Evolutionary conservation across 148 eudicot genomes (phyloP), one percentile per base, ranked within the genome.

Genomic region (Hydrangea macrophylla): DNA sequence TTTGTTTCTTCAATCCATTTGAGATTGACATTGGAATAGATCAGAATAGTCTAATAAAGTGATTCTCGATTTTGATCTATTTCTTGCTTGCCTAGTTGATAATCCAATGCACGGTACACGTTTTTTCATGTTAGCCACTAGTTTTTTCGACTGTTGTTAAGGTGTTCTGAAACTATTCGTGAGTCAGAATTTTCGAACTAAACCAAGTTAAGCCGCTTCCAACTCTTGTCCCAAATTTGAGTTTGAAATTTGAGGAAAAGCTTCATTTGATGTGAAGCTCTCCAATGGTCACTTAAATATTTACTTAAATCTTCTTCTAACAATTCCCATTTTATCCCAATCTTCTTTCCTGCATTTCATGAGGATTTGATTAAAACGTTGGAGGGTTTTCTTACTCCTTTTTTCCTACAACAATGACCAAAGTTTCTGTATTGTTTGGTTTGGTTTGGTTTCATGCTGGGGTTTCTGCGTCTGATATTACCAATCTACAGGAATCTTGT

Each of bases 1-100:
- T 42, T 42, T 42, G 48, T 11, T 42, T 50, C 69, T 30, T 65
- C 58, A 50, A 26, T 32, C 18, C 40, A 6, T 65, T 17, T 50
- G 12, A 50, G 69, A 30, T 65, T 7, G 31, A 35, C 31, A 48
- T 13, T 50, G 11, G 48, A 27, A 32, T 20, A 66, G 32, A 22
- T n/a, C 31, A 66, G 17, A 15, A 23, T 53, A 33, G 12, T 32
- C 59, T 32, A 8, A 44, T 32, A 11, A 42, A 54, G 35, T 23
- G 50, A 50, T 67, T 25, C 35, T 31, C 42, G 5, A 18, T 15
- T 48, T 18, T 48, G 6, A 48, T 7, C 22, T 18, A 9, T 3
- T 48, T 1, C 22, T 17, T 48, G 5, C 53, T 22, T 48, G 53
- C 7, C 53, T 15, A 48, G 17, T 17, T 15, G 12, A 48, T 22